phyloP scores from a whole-genome alignment of 768 basidiomycete genomes.

The Phaeotremella skinneri region DNA sequence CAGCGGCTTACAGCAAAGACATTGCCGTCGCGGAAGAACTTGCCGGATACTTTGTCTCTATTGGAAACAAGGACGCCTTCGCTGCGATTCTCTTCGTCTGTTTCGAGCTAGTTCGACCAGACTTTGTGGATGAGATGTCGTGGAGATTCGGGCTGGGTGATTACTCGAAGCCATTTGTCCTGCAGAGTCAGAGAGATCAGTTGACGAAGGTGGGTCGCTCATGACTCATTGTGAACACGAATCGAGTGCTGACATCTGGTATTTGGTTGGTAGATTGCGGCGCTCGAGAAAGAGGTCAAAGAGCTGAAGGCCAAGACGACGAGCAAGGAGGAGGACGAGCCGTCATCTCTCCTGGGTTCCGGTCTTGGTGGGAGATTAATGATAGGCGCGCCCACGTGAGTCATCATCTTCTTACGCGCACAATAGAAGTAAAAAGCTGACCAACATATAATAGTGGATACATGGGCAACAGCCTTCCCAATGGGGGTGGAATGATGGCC shows the following conservation, averaged over 20 bases:
- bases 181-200: slow-evolving; percentile 72
- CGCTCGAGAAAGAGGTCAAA: slow-evolving; percentile 82
- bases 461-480: slow-evolving; percentile 34
- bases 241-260: background rate
- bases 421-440: background rate
- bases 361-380: slow-evolving; percentile 54
- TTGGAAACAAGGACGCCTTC: slow-evolving; percentile 98
- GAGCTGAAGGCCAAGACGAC: slow-evolving; percentile 82
- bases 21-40: slow-evolving; percentile 92
- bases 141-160: slow-evolving; percentile 96
- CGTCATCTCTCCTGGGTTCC: slow-evolving; percentile 84
- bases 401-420: background rate
- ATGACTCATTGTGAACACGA: slow-evolving; percentile 1
- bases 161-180: slow-evolving; percentile 94
- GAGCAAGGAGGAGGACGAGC: slow-evolving; percentile 80
- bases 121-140: slow-evolving; percentile 88
- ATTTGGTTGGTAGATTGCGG: slow-evolving; percentile 59
- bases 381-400: slow-evolving; percentile 48
- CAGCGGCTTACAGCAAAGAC: slow-evolving; percentile 78
- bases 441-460: slow-evolving; percentile 17
- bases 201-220: slow-evolving; percentile 34
- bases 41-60: slow-evolving; percentile 93
- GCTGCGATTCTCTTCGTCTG: slow-evolving; percentile 83
- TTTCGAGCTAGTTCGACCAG: slow-evolving; percentile 91
- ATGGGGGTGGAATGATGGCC: slow-evolving; percentile 38